Evolutionary conservation across 148 eudicot species (phyloP).

Genomic region (Rhododendron henanense): DNA sequence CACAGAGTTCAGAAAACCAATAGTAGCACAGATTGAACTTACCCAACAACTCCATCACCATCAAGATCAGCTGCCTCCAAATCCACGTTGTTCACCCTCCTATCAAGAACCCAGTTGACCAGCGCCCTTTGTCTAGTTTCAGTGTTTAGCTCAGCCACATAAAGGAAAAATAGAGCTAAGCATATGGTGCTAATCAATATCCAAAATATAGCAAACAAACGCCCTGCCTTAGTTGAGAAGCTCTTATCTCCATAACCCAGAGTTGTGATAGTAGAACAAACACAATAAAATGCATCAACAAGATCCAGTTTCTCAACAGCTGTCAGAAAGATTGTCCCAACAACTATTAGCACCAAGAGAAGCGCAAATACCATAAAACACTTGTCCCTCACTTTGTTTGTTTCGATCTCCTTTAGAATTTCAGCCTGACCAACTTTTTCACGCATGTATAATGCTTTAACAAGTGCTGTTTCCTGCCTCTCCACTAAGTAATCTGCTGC

Average conservation of each 20-base stretch:
- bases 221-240: conserved; percentile 74
- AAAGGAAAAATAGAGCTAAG: conserved; percentile 70
- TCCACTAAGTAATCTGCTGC: conserved; percentile 84
- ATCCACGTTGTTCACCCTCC: conserved; percentile 54
- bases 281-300: conserved; percentile 85
- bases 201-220: conserved; percentile 78
- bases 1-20: not conserved
- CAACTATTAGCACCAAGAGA: conserved; percentile 43
- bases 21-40: conserved; percentile 20
- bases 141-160: conserved; percentile 68
- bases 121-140: conserved; percentile 52
- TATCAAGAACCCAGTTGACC: conserved; percentile 48
- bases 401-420: conserved; percentile 53
- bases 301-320: conserved; percentile 53
- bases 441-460: conserved; percentile 47
- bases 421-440: conserved; percentile 35
- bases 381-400: conserved; percentile 50
- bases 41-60: conserved; percentile 71
- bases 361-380: conserved; percentile 30
- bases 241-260: conserved; percentile 85
- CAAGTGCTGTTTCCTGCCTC: conserved; percentile 66
- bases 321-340: conserved; percentile 54
- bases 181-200: conserved; percentile 71
- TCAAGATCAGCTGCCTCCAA: conserved; percentile 88
- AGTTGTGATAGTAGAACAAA: conserved; percentile 76